These are phyloP conservation scores for Lasiodiplodia citricola DNA, from an alignment of 2,329 filamentous ascomycete genomes.

Conservation along the genomic window DNA sequence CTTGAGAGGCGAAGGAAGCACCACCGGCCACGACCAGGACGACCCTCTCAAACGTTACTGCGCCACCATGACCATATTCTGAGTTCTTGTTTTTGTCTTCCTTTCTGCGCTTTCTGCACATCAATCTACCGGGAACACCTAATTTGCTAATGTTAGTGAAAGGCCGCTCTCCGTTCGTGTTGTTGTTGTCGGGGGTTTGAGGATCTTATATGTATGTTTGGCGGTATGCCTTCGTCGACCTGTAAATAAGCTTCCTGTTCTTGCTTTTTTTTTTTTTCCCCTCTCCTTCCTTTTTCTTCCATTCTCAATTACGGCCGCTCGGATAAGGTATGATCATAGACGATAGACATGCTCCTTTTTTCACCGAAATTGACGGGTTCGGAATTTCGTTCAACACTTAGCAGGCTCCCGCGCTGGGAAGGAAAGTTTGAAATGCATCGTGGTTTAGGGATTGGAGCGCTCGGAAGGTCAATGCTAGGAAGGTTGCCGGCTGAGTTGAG, in stretches of 20 bases:
- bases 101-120: not conserved
- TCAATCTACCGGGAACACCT: not conserved
- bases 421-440: not conserved
- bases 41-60: conserved; percentile 17
- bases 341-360: not conserved
- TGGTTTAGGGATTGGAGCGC: not conserved
- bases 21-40: not conserved
- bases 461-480: not conserved
- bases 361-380: conserved; percentile 7
- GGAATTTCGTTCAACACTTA: not conserved
- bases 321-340: conserved; percentile 11
- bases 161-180: not conserved
- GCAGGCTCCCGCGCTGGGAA: not conserved
- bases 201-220: not conserved
- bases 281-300: not conserved
- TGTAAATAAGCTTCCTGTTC: not conserved
- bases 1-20: conserved; percentile 9
- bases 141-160: not conserved
- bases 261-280: not conserved
- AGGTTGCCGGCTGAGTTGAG: not conserved
- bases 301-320: conserved; percentile 3
- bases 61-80: conserved; percentile 22
- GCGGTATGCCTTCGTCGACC: not conserved
- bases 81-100: not conserved
- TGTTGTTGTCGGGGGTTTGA: not conserved